A percentile compares a stretch with the other conserved stretches of the same genome.
phyloP scores from a whole-genome alignment of 192 early-diverging fungal species.

The Rhizophlyctis rosea region DNA sequence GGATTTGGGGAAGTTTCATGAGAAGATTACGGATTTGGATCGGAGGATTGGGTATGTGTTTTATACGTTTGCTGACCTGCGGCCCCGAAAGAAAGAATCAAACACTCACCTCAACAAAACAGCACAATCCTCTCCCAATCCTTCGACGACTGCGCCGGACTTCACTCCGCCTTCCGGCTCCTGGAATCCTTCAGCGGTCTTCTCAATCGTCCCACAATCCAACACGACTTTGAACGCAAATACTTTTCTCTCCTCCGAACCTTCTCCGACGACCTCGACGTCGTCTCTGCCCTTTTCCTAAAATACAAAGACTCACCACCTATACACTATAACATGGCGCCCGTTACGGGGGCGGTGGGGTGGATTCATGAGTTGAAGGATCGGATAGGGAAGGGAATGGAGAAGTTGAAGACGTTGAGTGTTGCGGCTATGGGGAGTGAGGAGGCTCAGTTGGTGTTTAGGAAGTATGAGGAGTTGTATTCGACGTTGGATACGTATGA shows the following conservation, averaged over 20 bases:
- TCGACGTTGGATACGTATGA: conserved; percentile 54
- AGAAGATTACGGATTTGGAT: conserved; percentile 58
- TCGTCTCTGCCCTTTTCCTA: conserved; percentile 49
- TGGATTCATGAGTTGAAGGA: conserved; percentile 64
- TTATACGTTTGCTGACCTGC: conserved; percentile 9
- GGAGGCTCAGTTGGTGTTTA: conserved; percentile 50
- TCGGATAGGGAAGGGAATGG: conserved; percentile 55
- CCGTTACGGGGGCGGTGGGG: conserved; percentile 58
- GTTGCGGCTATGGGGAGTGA: conserved; percentile 54
- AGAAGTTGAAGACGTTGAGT: conserved; percentile 62
- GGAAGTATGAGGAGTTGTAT: conserved; percentile 50
- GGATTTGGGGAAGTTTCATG: conserved; percentile 53
- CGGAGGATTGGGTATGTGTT: conserved; percentile 58
- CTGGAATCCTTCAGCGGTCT: conserved; percentile 62
- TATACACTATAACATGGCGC: conserved; percentile 69
- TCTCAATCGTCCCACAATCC: conserved; percentile 51
- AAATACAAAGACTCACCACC: conserved; percentile 52
- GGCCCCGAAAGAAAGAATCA: not conserved
- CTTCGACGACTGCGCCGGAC: conserved; percentile 62
- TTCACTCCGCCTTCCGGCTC: conserved; percentile 56
- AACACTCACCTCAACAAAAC: too few relatives aligned
- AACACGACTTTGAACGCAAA: conserved; percentile 57
- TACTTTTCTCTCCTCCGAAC: conserved; percentile 55
- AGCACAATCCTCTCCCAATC: conserved; percentile 61
- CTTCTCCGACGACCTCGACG: conserved; percentile 57